phyloP scores from a whole-genome alignment of 345 rosid species.

The Euphorbia lathyris region DNA sequence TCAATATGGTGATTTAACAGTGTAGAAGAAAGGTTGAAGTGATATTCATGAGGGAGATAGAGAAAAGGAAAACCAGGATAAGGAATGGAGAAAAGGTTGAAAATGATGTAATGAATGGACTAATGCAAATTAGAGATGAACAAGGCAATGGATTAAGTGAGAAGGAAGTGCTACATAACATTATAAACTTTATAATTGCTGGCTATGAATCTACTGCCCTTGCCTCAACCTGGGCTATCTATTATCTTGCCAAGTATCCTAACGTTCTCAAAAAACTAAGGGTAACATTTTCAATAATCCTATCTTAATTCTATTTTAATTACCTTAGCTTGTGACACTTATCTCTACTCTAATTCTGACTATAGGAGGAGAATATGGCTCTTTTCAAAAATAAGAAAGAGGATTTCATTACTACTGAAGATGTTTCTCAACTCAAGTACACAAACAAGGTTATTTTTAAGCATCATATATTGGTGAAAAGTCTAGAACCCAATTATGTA shows the following conservation, averaged over 20 bases:
- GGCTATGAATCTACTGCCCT: constrained; percentile 34
- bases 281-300: constrained; percentile 12
- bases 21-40: constrained; percentile 27
- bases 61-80: constrained; percentile 38
- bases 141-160: constrained; percentile 35
- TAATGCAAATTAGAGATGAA: constrained; percentile 36
- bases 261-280: constrained; percentile 23
- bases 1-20: constrained; percentile 19
- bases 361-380: constrained; percentile 39
- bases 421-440: constrained; percentile 33
- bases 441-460: constrained; percentile 28
- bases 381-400: constrained; percentile 25
- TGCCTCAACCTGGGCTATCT: constrained; percentile 39
- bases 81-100: background rate
- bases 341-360: background rate
- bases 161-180: constrained; percentile 39
- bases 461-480: too few relatives aligned
- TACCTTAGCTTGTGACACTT: too few relatives aligned
- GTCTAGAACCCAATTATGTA: too few relatives aligned
- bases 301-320: too few relatives aligned
- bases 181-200: constrained; percentile 29
- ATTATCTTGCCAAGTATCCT: constrained; percentile 39
- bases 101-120: constrained; percentile 40
- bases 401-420: constrained; percentile 34
- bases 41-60: constrained; percentile 20